phyloP scores from a whole-genome alignment of 352 stramenopile species.

The Phytophthora sojae region DNA sequence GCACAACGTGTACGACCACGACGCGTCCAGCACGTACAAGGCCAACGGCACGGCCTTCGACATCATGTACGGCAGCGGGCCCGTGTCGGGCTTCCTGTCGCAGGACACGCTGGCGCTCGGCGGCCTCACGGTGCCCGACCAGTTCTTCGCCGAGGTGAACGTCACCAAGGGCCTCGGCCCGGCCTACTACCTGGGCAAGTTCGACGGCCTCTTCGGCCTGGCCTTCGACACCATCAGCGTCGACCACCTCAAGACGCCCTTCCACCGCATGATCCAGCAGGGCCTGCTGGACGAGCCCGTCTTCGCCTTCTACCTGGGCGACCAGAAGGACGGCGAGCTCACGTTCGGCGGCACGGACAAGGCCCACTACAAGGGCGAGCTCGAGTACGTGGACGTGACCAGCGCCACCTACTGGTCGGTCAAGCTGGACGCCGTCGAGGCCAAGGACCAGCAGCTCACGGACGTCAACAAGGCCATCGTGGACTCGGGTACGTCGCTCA shows the following conservation, averaged over 20 bases:
- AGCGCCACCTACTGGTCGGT: slow-evolving; percentile 80
- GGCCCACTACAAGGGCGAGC: slow-evolving; percentile 94
- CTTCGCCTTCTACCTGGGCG: slow-evolving; percentile 97
- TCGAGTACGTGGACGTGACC: slow-evolving; percentile 90
- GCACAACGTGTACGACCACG: slow-evolving; percentile 91
- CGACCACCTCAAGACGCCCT: slow-evolving; percentile 93
- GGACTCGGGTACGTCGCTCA: slow-evolving; percentile 96
- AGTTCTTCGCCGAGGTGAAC: slow-evolving; percentile 96
- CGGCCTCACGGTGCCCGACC: slow-evolving; percentile 67
- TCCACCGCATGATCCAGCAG: slow-evolving; percentile 94
- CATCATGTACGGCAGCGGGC: slow-evolving; percentile 96
- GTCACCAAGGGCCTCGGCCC: slow-evolving; percentile 96
- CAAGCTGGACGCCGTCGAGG: slow-evolving; percentile 73
- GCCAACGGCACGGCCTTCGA: slow-evolving; percentile 93
- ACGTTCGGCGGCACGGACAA: slow-evolving; percentile 88
- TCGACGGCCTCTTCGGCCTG: slow-evolving; percentile 98
- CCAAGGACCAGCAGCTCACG: slow-evolving; percentile 63
- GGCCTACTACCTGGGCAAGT: slow-evolving; percentile 96
- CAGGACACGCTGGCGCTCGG: slow-evolving; percentile 86
- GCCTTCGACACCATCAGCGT: slow-evolving; percentile 96
- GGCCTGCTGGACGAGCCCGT: slow-evolving; percentile 89
- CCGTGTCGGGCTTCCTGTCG: slow-evolving; percentile 93
- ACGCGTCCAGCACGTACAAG: slow-evolving; percentile 87
- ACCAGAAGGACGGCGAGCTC: slow-evolving; percentile 82
- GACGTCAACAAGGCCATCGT: slow-evolving; percentile 91